Base-by-base conservation (phyloP, 768 basidiomycete genomes). In the Suillus americanus region DNA sequence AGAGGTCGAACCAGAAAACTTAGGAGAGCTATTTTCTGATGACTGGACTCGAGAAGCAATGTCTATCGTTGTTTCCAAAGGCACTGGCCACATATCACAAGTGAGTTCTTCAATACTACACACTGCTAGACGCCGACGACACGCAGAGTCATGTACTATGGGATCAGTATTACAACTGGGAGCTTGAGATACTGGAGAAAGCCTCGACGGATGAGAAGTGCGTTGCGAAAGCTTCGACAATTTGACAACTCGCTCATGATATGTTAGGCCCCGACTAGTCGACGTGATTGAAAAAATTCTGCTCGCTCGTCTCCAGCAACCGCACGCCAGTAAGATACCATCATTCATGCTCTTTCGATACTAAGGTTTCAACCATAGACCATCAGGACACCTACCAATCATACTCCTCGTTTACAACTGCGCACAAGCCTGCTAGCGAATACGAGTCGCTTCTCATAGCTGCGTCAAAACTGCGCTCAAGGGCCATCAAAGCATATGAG, bases 331-430 rank as follows among this genome's bases (percentile, higher is more conserved):
- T 93, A 70, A 57, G 80, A 59, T 41, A 41, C 25, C 1, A 55
- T 70, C 62, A 7, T 62, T 12, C 18, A 37, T 41, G 28, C 41
- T 33, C 38, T 25, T 51, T 6, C 20, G 0, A n/a, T 28, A 18
- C 25, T 33, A 35, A 40, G 68, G n/a, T 10, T 1, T 10, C 25
- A 41, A 59, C 53, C 33, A n/a, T 69, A 95, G 94, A 86, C 64
- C 83, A 89, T 62, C 92, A 94, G 46, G 86, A 91, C 16, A 96
- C 95, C 0, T 89, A 89, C 63, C 89, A 93, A 70, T 82, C 86
- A 2, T 99, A 97, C 74, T 97, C 96, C 0, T 85, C 89, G 0
- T 97, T 98, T 78, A 93, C 94, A 18, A 93, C 94, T 1, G 84
- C 85, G 62, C 84, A 91, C 75, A 86, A 88, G 69, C 85, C 90